A percentile compares a stretch with the other conserved stretches of the same genome.
Conservation (phyloP, 352 stramenopile genomes). For the Pythium chondricola region DNA sequence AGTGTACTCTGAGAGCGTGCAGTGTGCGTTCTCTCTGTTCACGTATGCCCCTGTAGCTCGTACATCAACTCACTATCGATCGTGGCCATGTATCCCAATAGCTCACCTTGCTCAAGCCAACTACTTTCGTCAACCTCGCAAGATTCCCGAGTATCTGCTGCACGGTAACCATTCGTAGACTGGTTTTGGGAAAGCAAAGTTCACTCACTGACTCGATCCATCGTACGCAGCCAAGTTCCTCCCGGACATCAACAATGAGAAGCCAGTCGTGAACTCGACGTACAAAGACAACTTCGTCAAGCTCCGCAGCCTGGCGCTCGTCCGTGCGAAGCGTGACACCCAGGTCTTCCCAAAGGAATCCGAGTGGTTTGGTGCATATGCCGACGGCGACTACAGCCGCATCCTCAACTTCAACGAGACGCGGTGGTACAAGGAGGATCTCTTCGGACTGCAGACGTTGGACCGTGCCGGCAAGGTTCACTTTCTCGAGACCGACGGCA, state of each 20-base stretch:
- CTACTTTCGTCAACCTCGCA: slow-evolving; percentile 89
- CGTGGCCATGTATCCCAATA: slow-evolving; percentile 5
- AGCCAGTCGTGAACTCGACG: slow-evolving; percentile 51
- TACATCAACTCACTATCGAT: not conserved
- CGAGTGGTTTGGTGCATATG: slow-evolving; percentile 84
- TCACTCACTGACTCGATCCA: not conserved
- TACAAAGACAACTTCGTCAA: slow-evolving; percentile 87
- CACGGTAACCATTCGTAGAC: slow-evolving; percentile 46
- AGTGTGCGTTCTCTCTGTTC: slow-evolving; percentile 31
- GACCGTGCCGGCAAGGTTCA: slow-evolving; percentile 84
- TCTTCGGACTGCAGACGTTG: slow-evolving; percentile 88
- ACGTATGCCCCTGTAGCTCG: no score
- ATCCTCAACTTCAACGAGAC: slow-evolving; percentile 90
- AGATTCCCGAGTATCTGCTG: slow-evolving; percentile 60
- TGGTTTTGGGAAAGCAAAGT: no score
- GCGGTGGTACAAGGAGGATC: slow-evolving; percentile 88
- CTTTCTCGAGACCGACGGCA: slow-evolving; percentile 84
- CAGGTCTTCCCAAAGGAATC: slow-evolving; percentile 87
- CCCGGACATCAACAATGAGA: slow-evolving; percentile 91
- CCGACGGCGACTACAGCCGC: slow-evolving; percentile 58
- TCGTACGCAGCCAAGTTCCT: slow-evolving; percentile 54
- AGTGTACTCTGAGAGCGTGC: slow-evolving; percentile 83
- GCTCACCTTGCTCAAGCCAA: slow-evolving; percentile 87
- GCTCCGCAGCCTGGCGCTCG: slow-evolving; percentile 84
- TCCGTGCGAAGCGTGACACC: slow-evolving; percentile 86